phyloP scores from a whole-genome alignment of 2,329 filamentous ascomycete genomes.

The Lachnellula suecica region DNA sequence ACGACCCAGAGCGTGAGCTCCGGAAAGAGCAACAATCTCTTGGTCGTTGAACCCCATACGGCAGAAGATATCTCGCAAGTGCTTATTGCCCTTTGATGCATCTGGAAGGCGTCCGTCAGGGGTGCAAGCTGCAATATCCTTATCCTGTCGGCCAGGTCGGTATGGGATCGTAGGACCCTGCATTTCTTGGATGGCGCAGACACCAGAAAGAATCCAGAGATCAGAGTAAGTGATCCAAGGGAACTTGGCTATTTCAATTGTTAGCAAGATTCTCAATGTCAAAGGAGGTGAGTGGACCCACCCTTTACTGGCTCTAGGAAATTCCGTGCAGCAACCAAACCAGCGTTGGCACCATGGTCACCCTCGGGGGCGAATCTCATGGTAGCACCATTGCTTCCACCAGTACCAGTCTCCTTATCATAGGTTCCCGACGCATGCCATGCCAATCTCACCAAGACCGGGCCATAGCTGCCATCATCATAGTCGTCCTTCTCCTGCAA shows the following conservation, averaged over 20 bases:
- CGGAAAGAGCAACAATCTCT: conserved; percentile 88
- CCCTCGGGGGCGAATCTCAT: conserved; percentile 93
- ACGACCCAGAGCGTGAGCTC: conserved; percentile 84
- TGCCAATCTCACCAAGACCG: conserved; percentile 83
- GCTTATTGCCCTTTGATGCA: conserved; percentile 71
- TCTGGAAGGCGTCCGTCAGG: conserved; percentile 91
- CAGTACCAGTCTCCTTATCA: conserved; percentile 83
- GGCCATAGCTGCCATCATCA: conserved; percentile 94
- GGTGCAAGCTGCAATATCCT: conserved; percentile 80
- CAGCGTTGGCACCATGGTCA: conserved; percentile 91
- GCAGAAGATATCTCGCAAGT: conserved; percentile 88
- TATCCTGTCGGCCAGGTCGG: conserved; percentile 81
- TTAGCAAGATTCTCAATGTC: conserved; percentile 14
- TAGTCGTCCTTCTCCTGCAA: conserved; percentile 92
- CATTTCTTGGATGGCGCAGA: conserved; percentile 91
- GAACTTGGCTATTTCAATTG: conserved; percentile 59
- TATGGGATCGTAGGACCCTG: conserved; percentile 84
- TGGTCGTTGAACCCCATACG: conserved; percentile 98
- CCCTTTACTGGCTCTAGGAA: conserved; percentile 92
- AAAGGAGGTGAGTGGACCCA: conserved; percentile 39
- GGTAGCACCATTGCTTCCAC: conserved; percentile 92
- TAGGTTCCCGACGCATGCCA: conserved; percentile 96
- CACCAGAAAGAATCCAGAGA: conserved; percentile 89
- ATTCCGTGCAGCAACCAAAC: conserved; percentile 80
- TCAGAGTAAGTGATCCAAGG: conserved; percentile 97